Percentiles rank a stretch among this genome's conserved stretches.
Conservation (phyloP, 352 stramenopile genomes). For the Ophiocytium majus region DNA sequence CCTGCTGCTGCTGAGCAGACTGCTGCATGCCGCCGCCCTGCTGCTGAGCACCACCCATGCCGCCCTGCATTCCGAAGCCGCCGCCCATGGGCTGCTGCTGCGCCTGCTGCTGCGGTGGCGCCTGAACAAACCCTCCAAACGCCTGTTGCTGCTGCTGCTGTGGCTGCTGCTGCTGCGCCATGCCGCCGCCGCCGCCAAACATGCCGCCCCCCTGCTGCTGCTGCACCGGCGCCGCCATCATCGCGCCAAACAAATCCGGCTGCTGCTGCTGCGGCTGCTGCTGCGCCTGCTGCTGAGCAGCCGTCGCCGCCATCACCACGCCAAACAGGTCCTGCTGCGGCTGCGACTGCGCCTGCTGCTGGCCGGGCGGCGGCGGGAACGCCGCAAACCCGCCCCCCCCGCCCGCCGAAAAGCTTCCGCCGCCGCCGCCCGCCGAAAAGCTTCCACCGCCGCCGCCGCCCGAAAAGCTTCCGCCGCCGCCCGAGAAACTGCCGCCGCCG, state of each 20-base stretch:
- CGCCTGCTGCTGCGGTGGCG: neutral
- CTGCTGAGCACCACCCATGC: neutral
- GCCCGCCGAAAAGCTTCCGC: too few species aligned
- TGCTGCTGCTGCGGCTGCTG: neutral
- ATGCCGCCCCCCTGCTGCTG: neutral
- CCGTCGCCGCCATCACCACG: neutral
- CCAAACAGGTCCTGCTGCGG: neutral
- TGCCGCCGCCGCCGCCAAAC: neutral
- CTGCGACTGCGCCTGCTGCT: neutral
- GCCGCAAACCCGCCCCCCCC: neutral
- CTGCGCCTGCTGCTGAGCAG: too few species aligned
- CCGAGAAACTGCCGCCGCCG: too few species aligned
- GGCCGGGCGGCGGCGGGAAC: neutral
- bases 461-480: too few species aligned
- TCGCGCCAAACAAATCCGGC: neutral
- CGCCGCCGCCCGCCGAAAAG: too few species aligned
- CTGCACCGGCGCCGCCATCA: neutral
- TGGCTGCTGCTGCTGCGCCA: neutral
- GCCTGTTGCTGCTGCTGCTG: neutral
- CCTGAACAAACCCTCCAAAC: neutral
- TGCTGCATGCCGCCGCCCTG: neutral
- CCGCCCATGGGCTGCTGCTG: neutral
- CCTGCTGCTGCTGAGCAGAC: neutral
- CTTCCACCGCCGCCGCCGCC: too few species aligned
- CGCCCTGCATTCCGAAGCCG: neutral